Base-by-base conservation (phyloP, 2,329 filamentous ascomycete species). In the Cercospora janseana region DNA sequence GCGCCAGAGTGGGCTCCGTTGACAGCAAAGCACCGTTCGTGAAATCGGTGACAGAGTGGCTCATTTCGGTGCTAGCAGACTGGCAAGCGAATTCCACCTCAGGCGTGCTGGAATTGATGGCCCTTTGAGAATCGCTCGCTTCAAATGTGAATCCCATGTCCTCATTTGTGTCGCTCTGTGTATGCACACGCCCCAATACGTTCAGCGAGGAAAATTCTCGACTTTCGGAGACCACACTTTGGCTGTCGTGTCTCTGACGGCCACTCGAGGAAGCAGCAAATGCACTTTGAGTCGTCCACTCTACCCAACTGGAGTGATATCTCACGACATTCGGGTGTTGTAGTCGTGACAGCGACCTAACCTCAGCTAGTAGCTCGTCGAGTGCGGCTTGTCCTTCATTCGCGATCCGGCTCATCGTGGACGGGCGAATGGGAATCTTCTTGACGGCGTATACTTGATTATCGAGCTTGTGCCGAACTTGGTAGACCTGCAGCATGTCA, bases 311-410 rank as follows among this genome's bases (percentile, higher is more conserved):
- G 44, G 77, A 76, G 61, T 80, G 81, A 59, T 87, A 87, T 18
- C 82, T 75, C 27, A 86, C 83, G 48, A 87, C 78, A 61, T 86
- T 85, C 4, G 74, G 74, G 64, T 87, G 83, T 37, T 85, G 79
- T 12, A 86, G 70, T 20, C 74, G 72, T 38, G 83, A 82, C 35
- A 86, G 70, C 1, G 80, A 81, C 40, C 80, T 74, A 6, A 85
- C 76, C 65, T 86, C 82, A 49, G 75, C 75, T 46, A 85, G 70
- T 24, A 84, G 73, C 42, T 68, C 72, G 58, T 82, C 79, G 32
- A 83, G 66, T 52, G 80, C 79, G 45, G 74, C 68, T 24, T 77
- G 68, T 1, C 76, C 78, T 16, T 74, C 71, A 45, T 75, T 68
- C 38, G 76, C 71, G n/a, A 82, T 72, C 55, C 72, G 74, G 27